A percentile compares a stretch with the other conserved stretches of the same genome.
Conservation (phyloP, 352 stramenopile genomes). For the Pythium pyrilobum region DNA sequence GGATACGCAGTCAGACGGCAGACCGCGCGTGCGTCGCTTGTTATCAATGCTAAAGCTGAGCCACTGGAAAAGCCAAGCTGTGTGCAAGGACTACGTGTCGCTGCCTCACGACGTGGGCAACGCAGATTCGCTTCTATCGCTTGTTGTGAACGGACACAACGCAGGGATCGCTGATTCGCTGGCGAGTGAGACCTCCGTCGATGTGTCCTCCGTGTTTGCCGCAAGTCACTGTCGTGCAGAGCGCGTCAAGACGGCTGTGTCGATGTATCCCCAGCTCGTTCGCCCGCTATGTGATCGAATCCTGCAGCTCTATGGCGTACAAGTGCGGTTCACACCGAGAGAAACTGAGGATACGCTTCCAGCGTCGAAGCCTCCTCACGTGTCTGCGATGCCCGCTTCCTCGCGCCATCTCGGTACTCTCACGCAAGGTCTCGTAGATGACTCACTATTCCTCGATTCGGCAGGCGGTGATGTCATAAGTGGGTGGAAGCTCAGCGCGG, state of each 20-base stretch:
- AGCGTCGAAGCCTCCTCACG: neutral
- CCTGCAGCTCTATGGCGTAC: constrained; percentile 14
- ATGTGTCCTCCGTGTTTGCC: constrained; percentile 4
- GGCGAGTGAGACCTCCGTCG: too few relatives aligned
- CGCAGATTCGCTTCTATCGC: neutral
- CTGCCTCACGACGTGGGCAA: neutral
- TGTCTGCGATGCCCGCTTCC: neutral
- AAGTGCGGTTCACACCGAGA: constrained; percentile 2
- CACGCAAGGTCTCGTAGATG: neutral
- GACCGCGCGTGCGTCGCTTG: neutral
- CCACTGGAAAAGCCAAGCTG: constrained; percentile 6
- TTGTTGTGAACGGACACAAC: constrained; percentile 10
- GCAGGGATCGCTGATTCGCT: too few relatives aligned
- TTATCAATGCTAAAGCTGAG: constrained; percentile 6
- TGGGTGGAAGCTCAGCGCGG: too few relatives aligned
- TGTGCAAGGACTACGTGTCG: neutral
- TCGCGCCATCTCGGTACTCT: neutral
- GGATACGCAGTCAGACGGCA: neutral
- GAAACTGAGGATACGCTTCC: neutral
- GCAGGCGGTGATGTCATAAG: neutral
- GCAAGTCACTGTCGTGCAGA: constrained; percentile 8
- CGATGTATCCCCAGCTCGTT: constrained; percentile 10
- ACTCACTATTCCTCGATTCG: neutral
- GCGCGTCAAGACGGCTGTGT: constrained; percentile 8
- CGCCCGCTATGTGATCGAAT: constrained; percentile 9